Evolutionary conservation across 441 rosid species (phyloP).

Genomic region (Macaranga tanarius): DNA sequence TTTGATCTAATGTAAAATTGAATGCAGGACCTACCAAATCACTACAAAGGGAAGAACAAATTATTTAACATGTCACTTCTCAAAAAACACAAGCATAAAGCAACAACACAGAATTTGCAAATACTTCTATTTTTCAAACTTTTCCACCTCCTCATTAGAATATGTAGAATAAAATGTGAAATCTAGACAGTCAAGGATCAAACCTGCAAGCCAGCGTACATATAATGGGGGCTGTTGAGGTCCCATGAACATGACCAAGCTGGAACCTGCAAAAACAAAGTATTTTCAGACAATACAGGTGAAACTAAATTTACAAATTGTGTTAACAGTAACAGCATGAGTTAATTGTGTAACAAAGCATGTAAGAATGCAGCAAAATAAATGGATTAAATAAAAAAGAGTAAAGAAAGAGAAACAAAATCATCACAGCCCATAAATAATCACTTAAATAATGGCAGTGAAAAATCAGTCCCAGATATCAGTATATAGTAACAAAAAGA

Average conservation of each 20-base stretch:
- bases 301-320: not conserved
- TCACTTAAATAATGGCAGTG: not conserved
- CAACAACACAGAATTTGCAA: not conserved
- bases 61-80: not conserved
- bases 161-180: not conserved
- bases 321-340: not conserved
- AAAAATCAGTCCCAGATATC: not conserved
- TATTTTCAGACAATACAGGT: not conserved
- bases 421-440: not conserved
- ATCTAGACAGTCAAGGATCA: not conserved
- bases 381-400: not conserved
- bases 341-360: not conserved
- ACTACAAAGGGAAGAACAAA: too few relatives aligned
- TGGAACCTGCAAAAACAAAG: conserved; percentile 8
- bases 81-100: not conserved
- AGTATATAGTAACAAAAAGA: not conserved
- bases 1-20: not conserved
- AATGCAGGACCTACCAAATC: too few relatives aligned
- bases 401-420: not conserved
- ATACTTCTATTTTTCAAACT: not conserved
- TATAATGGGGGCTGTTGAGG: conserved; percentile 7
- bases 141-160: not conserved
- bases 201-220: conserved; percentile 17
- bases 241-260: conserved; percentile 20
- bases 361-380: not conserved